Conservation (phyloP, 1,139 yeast genomes). For the Arxiozyma heterogenica region DNA sequence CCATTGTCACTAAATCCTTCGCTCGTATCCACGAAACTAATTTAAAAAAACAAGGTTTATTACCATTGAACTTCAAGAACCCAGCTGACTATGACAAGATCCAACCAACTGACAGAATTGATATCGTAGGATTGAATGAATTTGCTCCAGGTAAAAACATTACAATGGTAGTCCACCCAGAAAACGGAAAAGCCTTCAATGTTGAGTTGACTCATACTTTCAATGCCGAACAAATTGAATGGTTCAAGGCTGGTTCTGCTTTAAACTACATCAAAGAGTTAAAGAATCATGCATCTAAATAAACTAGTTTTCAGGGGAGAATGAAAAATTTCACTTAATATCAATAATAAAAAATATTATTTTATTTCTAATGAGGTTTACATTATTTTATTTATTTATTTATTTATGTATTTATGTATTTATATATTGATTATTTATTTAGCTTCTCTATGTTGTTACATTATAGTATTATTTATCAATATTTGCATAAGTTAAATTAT, state of each 20-base stretch:
- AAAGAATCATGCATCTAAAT: constrained; percentile 7
- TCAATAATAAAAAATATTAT: too few relatives aligned
- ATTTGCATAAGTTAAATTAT: too few relatives aligned
- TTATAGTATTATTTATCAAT: too few relatives aligned
- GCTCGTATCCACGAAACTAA: constrained; percentile 96
- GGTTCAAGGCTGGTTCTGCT: constrained; percentile 99
- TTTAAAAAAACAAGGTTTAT: constrained; percentile 94
- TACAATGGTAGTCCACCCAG: constrained; percentile 77
- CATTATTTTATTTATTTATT: too few relatives aligned
- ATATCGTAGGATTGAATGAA: constrained; percentile 72
- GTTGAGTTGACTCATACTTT: constrained; percentile 86
- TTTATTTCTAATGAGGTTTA: not conserved
- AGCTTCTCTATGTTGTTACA: too few relatives aligned
- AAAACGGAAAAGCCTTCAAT: constrained; percentile 58
- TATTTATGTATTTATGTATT: too few relatives aligned
- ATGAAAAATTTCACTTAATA: too few relatives aligned
- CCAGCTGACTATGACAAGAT: constrained; percentile 91
- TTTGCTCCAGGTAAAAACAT: constrained; percentile 92
- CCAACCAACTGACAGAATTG: constrained; percentile 82
- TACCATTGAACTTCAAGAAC: constrained; percentile 89
- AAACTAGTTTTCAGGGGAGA: not conserved
- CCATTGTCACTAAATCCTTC: constrained; percentile 92
- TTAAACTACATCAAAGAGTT: constrained; percentile 84
- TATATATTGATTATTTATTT: too few relatives aligned
- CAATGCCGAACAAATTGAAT: constrained; percentile 91